These are phyloP conservation scores for Ustilago trichophora DNA, from an alignment of 1,284 basidiomycete genomes.

Conservation along the genomic window DNA sequence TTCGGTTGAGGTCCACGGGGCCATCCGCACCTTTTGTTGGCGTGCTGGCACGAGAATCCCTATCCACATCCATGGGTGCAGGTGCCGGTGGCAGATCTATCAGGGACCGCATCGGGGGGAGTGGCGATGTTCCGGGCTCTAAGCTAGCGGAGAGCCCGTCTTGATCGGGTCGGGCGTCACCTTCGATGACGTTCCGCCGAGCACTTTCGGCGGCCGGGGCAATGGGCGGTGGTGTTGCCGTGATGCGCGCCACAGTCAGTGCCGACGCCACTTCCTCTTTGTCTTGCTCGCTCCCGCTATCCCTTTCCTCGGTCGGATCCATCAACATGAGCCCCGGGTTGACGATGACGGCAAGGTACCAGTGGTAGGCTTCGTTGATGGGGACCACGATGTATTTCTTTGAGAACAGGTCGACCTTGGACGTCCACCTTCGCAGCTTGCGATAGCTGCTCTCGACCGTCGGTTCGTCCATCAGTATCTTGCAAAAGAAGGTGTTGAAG, in stretches of 20 bases:
- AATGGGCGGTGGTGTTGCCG: background rate
- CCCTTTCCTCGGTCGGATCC: background rate
- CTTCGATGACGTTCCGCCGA: background rate
- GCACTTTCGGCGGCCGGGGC: background rate
- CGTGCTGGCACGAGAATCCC: background rate
- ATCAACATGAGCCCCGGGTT: conserved; percentile 72
- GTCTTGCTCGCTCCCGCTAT: conserved; percentile 4
- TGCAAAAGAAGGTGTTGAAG: conserved; percentile 98
- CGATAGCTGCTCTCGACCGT: conserved; percentile 73
- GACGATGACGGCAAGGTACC: conserved; percentile 95
- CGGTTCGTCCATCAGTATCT: conserved; percentile 78
- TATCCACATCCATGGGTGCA: conserved; percentile 14
- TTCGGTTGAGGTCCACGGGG: conserved; percentile 12
- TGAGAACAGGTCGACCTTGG: conserved; percentile 82
- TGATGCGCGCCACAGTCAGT: background rate
- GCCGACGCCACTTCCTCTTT: conserved; percentile 16
- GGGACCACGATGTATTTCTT: conserved; percentile 94
- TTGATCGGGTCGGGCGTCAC: background rate
- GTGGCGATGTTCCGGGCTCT: conserved; percentile 10
- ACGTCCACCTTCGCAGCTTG: conserved; percentile 92
- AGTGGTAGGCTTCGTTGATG: conserved; percentile 95
- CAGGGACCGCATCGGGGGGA: conserved; percentile 4
- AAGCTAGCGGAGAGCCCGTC: background rate
- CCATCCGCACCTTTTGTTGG: background rate
- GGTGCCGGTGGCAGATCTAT: background rate